Evolutionary conservation across 2,329 filamentous ascomycete genomes (phyloP), one percentile per base, ranked within the genome.

Genomic region (Aspergillus latus): DNA sequence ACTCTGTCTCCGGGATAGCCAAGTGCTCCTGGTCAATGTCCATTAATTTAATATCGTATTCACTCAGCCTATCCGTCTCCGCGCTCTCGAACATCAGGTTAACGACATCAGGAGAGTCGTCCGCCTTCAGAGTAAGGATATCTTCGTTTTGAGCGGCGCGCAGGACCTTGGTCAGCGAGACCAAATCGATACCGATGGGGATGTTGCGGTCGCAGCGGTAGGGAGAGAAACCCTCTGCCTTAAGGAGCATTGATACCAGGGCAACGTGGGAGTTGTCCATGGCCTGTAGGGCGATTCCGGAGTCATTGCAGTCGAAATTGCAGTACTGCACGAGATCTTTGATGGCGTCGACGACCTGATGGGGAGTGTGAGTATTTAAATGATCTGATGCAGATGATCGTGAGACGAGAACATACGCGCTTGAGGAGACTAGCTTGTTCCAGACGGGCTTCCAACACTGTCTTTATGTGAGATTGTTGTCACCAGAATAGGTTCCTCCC

Each of bases 281-380:
- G 71, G 94, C 94, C 79, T 99, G 94, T 55, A 99, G 89, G 50
- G 93, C 92, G 71, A 99, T 94, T 61, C 94, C 94, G 54, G 91
- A 93, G 83, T 99, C 95, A 88, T 97, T 99, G 88, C 95, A 99
- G 84, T 99, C 94, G 80, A 99, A 99, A 81, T 99, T 99, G 87
- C 94, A 99, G 80, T 99, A 94, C 78, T 97, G 94, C 52, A 99
- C 94, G 50, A 99, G 87, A 71, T 99, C 94, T 80, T 97, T 97
- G 87, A 99, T 97, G 68, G 95, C 91, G 75, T 99, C 95, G 70
- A 99, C 92, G 62, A 97, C 90, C 92, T 96, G 65, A 46, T 26
- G 62, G 50, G 5, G 16, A 59, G 36, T 13, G 46, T 50, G 52
- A 60, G 59, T 40, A n/a, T 28, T 2, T 39, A 39, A 42, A 39